Evolutionary conservation across 768 basidiomycete genomes (phyloP).

Genomic region (Termitomyces sp.): DNA sequence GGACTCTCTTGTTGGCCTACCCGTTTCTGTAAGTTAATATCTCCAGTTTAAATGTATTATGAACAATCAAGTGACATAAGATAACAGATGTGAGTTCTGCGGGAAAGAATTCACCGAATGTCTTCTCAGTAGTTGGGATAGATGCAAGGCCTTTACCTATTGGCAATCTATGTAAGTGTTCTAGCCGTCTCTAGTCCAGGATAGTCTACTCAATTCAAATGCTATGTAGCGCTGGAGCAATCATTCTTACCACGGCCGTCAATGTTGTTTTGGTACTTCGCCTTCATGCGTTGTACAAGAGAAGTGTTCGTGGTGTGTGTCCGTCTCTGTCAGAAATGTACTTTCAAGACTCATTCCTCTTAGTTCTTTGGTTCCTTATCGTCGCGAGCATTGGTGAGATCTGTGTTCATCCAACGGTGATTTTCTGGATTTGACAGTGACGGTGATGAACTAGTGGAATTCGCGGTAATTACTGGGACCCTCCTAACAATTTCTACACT

Average conservation of each 20-base stretch:
- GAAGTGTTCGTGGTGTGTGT: neutral
- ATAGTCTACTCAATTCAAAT: neutral
- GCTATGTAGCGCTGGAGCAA: neutral
- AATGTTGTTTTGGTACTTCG: constrained; percentile 6
- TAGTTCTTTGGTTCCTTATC: constrained; percentile 1
- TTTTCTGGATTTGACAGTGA: neutral
- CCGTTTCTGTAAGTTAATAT: neutral
- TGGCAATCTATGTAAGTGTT: neutral
- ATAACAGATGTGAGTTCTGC: neutral
- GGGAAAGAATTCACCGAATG: neutral
- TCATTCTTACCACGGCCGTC: constrained; percentile 1
- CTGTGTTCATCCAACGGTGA: neutral
- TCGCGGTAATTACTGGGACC: neutral
- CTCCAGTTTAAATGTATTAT: neutral
- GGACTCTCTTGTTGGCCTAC: neutral
- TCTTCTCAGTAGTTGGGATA: neutral
- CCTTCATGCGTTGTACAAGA: constrained; percentile 5
- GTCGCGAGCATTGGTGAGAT: neutral
- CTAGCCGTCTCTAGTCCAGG: neutral
- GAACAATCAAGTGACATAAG: neutral
- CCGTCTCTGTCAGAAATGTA: neutral
- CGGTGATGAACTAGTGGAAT: neutral
- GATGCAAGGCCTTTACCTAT: neutral
- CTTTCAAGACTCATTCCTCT: neutral
- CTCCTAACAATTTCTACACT: neutral